phyloP scores from a whole-genome alignment of 495 filamentous ascomycete genomes.

The Cenococcum geophilum region DNA sequence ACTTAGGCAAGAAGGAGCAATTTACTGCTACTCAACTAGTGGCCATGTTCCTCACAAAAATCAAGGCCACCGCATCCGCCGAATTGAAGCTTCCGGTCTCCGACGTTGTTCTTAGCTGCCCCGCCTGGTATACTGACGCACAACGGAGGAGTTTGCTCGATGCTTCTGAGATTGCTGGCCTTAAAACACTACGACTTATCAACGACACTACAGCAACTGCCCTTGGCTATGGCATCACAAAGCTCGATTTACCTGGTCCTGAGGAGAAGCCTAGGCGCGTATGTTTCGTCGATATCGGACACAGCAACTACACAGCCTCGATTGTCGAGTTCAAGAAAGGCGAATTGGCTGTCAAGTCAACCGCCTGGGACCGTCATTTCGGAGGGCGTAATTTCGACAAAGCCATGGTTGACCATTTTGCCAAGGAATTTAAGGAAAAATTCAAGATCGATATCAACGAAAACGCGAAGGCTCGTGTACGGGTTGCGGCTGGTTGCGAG shows the following conservation, averaged over 20 bases:
- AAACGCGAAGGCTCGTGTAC: conserved; percentile 81
- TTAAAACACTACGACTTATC: conserved; percentile 89
- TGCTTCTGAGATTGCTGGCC: conserved; percentile 87
- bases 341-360: conserved; percentile 87
- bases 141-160: conserved; percentile 87
- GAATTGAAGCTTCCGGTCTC: conserved; percentile 92
- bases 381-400: conserved; percentile 97
- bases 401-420: conserved; percentile 88
- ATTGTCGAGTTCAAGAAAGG: conserved; percentile 97
- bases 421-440: conserved; percentile 67
- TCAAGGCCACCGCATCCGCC: conserved; percentile 76
- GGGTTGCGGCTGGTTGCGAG: conserved; percentile 82
- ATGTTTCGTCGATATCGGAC: conserved; percentile 90
- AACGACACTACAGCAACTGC: conserved; percentile 98
- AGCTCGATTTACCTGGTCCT: conserved; percentile 76
- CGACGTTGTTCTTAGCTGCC: conserved; percentile 89
- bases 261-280: conserved; percentile 94
- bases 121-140: conserved; percentile 93
- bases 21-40: conserved; percentile 89
- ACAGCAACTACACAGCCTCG: conserved; percentile 90
- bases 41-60: conserved; percentile 92
- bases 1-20: conserved; percentile 88
- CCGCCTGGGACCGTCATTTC: conserved; percentile 92
- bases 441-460: conserved; percentile 58
- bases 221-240: conserved; percentile 95